Evolutionary conservation across 2,329 filamentous ascomycete genomes (phyloP).

Genomic region (Elsinoe perseae): DNA sequence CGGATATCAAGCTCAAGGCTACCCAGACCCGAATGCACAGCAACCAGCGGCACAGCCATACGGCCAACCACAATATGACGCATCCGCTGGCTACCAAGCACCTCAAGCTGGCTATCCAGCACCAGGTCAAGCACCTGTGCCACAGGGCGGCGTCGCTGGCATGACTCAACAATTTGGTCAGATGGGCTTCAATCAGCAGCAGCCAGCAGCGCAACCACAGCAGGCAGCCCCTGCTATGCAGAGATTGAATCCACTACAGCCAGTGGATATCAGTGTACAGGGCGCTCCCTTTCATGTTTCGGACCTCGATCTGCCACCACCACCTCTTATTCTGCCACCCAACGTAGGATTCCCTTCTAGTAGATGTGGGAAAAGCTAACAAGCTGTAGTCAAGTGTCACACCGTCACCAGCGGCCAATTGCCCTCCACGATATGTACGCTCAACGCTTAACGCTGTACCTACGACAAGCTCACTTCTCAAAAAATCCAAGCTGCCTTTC

Average conservation of each 20-base stretch:
- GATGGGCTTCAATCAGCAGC: constrained; percentile 54
- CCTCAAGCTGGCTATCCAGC: constrained; percentile 59
- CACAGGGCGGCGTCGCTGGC: constrained; percentile 41
- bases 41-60: constrained; percentile 24
- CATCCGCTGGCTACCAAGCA: constrained; percentile 57
- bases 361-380: constrained; percentile 32
- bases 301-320: constrained; percentile 84
- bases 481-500: constrained; percentile 94
- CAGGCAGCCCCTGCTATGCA: constrained; percentile 44
- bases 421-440: constrained; percentile 85
- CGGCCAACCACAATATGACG: constrained; percentile 38
- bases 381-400: constrained; percentile 69
- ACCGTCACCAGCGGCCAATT: constrained; percentile 83
- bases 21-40: constrained; percentile 22
- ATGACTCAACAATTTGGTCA: constrained; percentile 77
- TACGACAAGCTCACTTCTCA: constrained; percentile 83
- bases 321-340: constrained; percentile 79
- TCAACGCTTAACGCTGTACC: constrained; percentile 93
- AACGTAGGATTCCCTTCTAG: constrained; percentile 58
- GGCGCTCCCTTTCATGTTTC: constrained; percentile 90
- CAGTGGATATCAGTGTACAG: constrained; percentile 67
- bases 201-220: constrained; percentile 42
- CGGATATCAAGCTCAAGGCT: constrained; percentile 26
- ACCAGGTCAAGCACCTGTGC: constrained; percentile 35
- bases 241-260: constrained; percentile 78